phyloP scores from a whole-genome alignment of 164 flowering plant species.

The Houttuynia cordata region DNA sequence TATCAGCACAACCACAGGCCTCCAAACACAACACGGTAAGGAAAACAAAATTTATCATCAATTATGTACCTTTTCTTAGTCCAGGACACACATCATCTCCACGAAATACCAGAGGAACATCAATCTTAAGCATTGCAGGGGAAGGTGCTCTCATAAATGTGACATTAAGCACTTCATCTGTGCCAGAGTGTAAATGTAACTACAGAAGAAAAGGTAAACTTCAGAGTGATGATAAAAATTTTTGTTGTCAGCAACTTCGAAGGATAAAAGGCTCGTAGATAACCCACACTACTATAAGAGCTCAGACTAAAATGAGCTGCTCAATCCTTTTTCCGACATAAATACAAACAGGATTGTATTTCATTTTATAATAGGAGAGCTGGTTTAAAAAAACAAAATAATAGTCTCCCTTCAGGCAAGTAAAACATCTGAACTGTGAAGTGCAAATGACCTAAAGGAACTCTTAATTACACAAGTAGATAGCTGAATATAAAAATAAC shows the following conservation, averaged over 20 bases:
- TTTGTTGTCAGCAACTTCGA: background rate
- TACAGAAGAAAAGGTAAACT: conserved; percentile 9
- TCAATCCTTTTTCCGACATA: background rate
- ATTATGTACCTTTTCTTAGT: conserved; percentile 58
- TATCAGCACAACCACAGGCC: background rate
- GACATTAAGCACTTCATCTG: conserved; percentile 13
- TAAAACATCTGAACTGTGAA: too few relatives aligned
- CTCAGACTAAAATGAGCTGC: background rate
- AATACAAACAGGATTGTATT: too few relatives aligned
- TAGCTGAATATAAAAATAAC: too few relatives aligned
- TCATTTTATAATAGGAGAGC: too few relatives aligned
- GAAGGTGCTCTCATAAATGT: conserved; percentile 96
- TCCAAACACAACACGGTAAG: background rate
- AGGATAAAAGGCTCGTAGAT: background rate
- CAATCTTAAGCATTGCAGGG: conserved; percentile 65
- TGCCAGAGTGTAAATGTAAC: conserved; percentile 39
- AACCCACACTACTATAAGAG: background rate
- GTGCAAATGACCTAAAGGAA: too few relatives aligned
- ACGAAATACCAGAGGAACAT: conserved; percentile 77
- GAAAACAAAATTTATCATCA: background rate
- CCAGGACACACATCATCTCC: conserved; percentile 97
- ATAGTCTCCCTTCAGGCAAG: too few relatives aligned
- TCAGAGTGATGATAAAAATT: background rate
- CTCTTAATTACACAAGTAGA: too few relatives aligned
- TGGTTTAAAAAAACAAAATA: too few relatives aligned